These are phyloP conservation scores for Curvularia lunata DNA, from an alignment of 2,329 filamentous ascomycete genomes.

Conservation along the genomic window DNA sequence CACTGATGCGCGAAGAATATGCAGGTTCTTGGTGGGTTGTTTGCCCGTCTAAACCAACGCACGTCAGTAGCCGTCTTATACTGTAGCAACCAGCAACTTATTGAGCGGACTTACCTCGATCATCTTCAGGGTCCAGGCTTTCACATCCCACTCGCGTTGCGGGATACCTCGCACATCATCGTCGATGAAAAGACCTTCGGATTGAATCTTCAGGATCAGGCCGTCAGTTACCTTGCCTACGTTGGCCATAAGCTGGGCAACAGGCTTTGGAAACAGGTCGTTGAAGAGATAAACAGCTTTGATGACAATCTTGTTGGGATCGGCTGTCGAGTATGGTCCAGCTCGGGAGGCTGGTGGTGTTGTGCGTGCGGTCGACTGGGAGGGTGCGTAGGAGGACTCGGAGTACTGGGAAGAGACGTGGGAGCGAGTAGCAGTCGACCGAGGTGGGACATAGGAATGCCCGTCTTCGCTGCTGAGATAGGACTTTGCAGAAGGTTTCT, in stretches of 20 bases:
- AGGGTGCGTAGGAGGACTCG: constrained; percentile 85
- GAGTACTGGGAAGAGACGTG: constrained; percentile 65
- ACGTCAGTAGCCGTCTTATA: constrained; percentile 15
- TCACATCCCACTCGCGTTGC: constrained; percentile 98
- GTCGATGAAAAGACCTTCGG: constrained; percentile 95
- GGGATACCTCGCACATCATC: constrained; percentile 89
- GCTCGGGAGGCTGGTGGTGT: constrained; percentile 81
- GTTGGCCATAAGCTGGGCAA: constrained; percentile 88
- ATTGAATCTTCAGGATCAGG: constrained; percentile 87
- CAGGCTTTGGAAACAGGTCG: constrained; percentile 85
- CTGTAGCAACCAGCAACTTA: not conserved
- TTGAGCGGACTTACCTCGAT: constrained; percentile 64
- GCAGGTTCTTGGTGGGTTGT: constrained; percentile 52
- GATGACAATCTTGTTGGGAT: constrained; percentile 96
- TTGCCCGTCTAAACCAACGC: constrained; percentile 50
- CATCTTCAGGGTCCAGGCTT: constrained; percentile 94
- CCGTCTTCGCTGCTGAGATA: constrained; percentile 61
- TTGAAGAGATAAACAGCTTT: constrained; percentile 92
- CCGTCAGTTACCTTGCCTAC: constrained; percentile 87
- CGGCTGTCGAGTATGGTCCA: constrained; percentile 81
- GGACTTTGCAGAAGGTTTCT: constrained; percentile 61
- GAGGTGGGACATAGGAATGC: constrained; percentile 40
- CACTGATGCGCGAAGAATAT: constrained; percentile 64
- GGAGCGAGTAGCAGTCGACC: constrained; percentile 34
- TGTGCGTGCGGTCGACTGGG: constrained; percentile 81